Base-by-base conservation (phyloP, 768 basidiomycete genomes). In the Lactarius vividus region DNA sequence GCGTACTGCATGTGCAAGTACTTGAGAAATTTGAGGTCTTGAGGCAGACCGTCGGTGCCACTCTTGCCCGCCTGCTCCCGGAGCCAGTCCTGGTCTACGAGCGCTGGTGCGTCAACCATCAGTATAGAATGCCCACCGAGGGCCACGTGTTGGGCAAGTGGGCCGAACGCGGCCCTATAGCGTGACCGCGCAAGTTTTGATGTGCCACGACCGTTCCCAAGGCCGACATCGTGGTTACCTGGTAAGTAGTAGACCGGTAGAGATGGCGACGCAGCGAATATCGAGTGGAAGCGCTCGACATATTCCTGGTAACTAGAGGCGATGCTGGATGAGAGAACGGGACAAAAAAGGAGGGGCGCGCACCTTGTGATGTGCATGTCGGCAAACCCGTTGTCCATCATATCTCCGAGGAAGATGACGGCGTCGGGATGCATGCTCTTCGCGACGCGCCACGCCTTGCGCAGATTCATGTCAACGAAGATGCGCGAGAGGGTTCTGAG, bases 221-320 rank as follows among this genome's bases (percentile, higher is more conserved):
- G 72, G 29, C 91, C 92, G 39, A 90, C 81, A 72, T 98, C 96
- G 72, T 95, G 94, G 73, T 98, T 98, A 7, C 96, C 96, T 3
- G 94, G 89, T 33, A 96, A 81, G 73, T 86, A 89, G 75, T 87
- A 88, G 65, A 81, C 78, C 0, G 88, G 87, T 3, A 84, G 78
- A 20, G 72, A 69, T 8, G 74, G 68, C 11, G 79, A 69, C 7
- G 82, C 75, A 26, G 79, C 75, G 77, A 96, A 96, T 39, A 94
- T 93, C 54, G 77, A 78, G 64, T 79, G 81, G 79, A 93, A 97
- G 56, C 88, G 83, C 26, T 73, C 73, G 65, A 81, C 84, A 72
- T 95, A 95, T 4, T 74, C 66, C 62, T 88, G 84, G 72, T 96
- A 96, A 75, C 96, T 97, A 39, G 8, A 20, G 9, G 15, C 18